Evolutionary conservation across 2,329 filamentous ascomycete genomes (phyloP).

Genomic region (Parascedosporium putredinis): DNA sequence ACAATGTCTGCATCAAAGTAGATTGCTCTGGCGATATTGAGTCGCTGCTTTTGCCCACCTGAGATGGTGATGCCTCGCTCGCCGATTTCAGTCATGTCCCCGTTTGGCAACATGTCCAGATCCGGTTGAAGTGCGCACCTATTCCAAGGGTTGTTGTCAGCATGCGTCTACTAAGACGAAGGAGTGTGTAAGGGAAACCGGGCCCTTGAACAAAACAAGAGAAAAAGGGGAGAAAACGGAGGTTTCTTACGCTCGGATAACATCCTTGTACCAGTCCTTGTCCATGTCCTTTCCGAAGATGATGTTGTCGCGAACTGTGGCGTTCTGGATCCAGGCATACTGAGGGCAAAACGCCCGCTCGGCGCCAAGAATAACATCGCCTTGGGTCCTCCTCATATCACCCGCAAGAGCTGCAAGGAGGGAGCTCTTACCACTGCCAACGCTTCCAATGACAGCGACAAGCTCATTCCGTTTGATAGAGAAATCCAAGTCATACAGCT

Average conservation of each 20-base stretch:
- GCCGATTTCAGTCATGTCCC: conserved; percentile 85
- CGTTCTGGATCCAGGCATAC: conserved; percentile 96
- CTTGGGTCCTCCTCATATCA: conserved; percentile 79
- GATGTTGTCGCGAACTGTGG: conserved; percentile 80
- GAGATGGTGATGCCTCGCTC: conserved; percentile 93
- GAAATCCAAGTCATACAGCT: conserved; percentile 58
- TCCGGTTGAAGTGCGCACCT: conserved; percentile 75
- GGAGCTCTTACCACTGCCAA: conserved; percentile 84
- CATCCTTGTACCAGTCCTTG: conserved; percentile 67
- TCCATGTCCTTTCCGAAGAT: conserved; percentile 75
- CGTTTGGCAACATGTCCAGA: conserved; percentile 83
- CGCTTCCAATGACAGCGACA: conserved; percentile 76
- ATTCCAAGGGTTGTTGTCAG: conserved; percentile 8
- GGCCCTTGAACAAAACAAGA: conserved; percentile 10
- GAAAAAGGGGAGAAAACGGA: conserved; percentile 16
- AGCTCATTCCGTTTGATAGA: conserved; percentile 64
- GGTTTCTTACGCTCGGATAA: conserved; percentile 68
- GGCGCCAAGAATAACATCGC: conserved; percentile 65
- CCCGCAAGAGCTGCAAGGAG: conserved; percentile 81
- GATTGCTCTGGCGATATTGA: conserved; percentile 82
- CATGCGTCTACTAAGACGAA: not conserved
- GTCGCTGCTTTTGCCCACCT: conserved; percentile 86
- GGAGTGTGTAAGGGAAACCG: not conserved
- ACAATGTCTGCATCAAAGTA: conserved; percentile 60
- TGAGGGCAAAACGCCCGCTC: conserved; percentile 87